Base-by-base conservation (phyloP, 768 basidiomycete species). In the Lyophyllum atratum region DNA sequence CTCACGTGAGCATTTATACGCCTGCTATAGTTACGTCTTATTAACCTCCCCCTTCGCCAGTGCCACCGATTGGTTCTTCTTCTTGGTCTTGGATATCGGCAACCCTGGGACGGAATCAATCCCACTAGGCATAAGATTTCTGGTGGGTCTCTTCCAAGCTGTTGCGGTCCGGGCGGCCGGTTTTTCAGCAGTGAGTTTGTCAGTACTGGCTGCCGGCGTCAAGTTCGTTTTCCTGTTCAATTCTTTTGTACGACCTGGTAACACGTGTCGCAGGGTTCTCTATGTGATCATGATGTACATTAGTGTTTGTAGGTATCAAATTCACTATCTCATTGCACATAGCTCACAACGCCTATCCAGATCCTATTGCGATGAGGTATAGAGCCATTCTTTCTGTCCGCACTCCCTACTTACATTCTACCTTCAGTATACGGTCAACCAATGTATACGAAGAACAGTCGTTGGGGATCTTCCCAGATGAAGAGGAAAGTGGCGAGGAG, bases 211-310 rank as follows among this genome's bases (percentile, higher is more conserved):
- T 1, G 95, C 96, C 6, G 95, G 90, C 31, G 88, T 97, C 56
- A 89, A 96, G 91, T 90, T 67, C 54, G 87, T 77, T 15, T 6
- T 26, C 43, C 9, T 28, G 3, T 39, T 24, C 17, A 8, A 12
- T 15, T 29, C 14, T 15, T 49, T 51, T 42, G 5, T 26, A 28
- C n/a, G 8, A 3, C n/a, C 26, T 55, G 14, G 47, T 60, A 21
- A 61, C 24, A n/a, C 19, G 12, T 34, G 14, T 11, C 50, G 59
- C 63, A 93, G 90, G 68, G 90, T 95, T 0, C 70, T 95, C 40
- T 95, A 90, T 67, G 85, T 92, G 2, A 79, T 95, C 65, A 96
- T 95, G 95, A 98, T 96, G 95, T 93, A 91, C 66, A 85, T 93
- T 64, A 86, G 85, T 64, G 81, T 90, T 59, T 90, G 90, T 92